Conservation (phyloP, 2,329 filamentous ascomycete genomes). For the Pseudocercospora crystallina region DNA sequence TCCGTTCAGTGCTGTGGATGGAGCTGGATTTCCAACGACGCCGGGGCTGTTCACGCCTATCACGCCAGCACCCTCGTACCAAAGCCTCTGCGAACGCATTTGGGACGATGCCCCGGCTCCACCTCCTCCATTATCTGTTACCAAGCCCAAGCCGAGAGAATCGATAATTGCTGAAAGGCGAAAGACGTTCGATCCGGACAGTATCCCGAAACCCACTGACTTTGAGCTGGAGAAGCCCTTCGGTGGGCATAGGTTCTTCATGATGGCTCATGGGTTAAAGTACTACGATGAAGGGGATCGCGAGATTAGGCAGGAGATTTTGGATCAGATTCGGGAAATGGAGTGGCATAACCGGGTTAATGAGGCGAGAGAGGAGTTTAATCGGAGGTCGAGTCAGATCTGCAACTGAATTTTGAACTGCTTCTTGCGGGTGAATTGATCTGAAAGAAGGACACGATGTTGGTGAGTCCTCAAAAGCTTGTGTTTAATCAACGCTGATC, state of each 20-base stretch:
- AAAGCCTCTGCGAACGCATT: too few relatives aligned
- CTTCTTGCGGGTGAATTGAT: too few relatives aligned
- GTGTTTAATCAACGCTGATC: too few relatives aligned
- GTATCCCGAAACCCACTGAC: background rate
- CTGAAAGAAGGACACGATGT: too few relatives aligned
- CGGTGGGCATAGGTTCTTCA: constrained; percentile 5
- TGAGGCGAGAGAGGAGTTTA: constrained; percentile 5
- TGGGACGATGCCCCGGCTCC: too few relatives aligned
- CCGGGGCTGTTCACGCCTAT: background rate
- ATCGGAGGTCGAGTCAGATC: background rate
- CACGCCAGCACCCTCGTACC: too few relatives aligned
- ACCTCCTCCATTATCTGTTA: too few relatives aligned
- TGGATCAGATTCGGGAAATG: constrained; percentile 5
- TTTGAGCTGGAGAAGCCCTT: constrained; percentile 1
- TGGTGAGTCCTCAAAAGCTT: too few relatives aligned
- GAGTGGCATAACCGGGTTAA: constrained; percentile 11
- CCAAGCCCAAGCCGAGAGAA: background rate
- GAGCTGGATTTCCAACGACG: background rate
- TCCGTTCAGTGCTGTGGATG: background rate
- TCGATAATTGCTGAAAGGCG: background rate
- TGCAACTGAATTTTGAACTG: too few relatives aligned
- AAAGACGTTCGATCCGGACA: background rate
- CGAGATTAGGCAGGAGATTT: constrained; percentile 5
- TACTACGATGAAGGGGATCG: constrained; percentile 6
- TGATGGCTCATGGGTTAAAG: constrained; percentile 10